Percentiles rank a stretch among this genome's conserved stretches.
These are phyloP conservation scores for Aureobasidium pullulans DNA, from an alignment of 2,329 filamentous ascomycete species.

Conservation along the genomic window DNA sequence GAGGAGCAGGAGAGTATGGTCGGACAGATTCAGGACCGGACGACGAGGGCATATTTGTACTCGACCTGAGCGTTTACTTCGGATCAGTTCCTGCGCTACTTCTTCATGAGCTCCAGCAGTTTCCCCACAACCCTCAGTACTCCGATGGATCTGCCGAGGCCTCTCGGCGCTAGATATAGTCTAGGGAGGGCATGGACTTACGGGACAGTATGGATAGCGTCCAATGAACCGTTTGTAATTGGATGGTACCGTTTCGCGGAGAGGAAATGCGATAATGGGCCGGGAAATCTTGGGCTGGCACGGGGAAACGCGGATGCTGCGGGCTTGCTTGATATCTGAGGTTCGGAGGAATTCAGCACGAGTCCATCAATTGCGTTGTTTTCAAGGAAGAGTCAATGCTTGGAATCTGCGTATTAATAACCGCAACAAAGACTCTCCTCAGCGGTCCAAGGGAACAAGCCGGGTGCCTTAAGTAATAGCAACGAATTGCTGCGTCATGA, in stretches of 20 bases:
- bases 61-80: constrained; percentile 5
- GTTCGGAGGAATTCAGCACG: constrained; percentile 2
- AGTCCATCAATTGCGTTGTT: constrained; percentile 7
- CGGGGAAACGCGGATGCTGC: neutral
- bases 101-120: constrained; percentile 1
- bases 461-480: constrained; percentile 13
- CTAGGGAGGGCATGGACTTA: constrained; percentile 3
- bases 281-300: neutral
- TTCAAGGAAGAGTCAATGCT: neutral
- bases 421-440: neutral
- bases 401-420: constrained; percentile 3
- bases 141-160: constrained; percentile 12
- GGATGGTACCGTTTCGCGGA: constrained; percentile 11
- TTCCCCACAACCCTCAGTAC: constrained; percentile 9
- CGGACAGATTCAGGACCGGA: constrained; percentile 7
- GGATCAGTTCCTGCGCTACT: constrained; percentile 5
- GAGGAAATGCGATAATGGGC: neutral
- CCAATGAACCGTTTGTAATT: constrained; percentile 10
- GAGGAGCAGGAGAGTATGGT: constrained; percentile 22
- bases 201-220: constrained; percentile 3
- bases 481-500: neutral
- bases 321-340: neutral
- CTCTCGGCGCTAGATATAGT: neutral
- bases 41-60: constrained; percentile 11
- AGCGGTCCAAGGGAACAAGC: constrained; percentile 9